Percentiles rank a stretch among this genome's conserved stretches.
phyloP scores from a whole-genome alignment of 2,329 filamentous ascomycete species.

The Endocalyx cinctus region DNA sequence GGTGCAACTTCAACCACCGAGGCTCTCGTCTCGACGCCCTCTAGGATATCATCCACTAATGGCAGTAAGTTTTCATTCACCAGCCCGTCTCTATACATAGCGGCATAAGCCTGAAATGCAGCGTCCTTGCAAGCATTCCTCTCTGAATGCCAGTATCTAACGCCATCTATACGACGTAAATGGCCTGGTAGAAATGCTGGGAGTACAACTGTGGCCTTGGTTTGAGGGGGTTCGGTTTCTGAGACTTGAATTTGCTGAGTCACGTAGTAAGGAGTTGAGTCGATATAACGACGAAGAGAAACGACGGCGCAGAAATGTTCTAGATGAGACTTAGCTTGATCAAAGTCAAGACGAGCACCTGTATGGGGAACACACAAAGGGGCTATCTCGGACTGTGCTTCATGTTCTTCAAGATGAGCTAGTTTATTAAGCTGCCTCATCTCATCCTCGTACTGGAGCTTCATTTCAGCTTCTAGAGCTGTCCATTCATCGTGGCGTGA shows the following conservation, averaged over 20 bases:
- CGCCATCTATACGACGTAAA: conserved; percentile 51
- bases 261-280: conserved; percentile 65
- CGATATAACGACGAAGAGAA: conserved; percentile 53
- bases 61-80: conserved; percentile 78
- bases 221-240: conserved; percentile 13
- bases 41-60: conserved; percentile 35
- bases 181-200: conserved; percentile 64
- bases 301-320: conserved; percentile 73
- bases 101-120: conserved; percentile 73
- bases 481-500: conserved; percentile 50
- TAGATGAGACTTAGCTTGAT: conserved; percentile 71
- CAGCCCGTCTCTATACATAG: conserved; percentile 64
- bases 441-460: conserved; percentile 62
- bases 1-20: conserved; percentile 31
- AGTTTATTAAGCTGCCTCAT: conserved; percentile 44
- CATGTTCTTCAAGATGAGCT: conserved; percentile 41
- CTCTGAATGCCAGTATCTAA: conserved; percentile 62
- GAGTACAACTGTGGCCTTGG: conserved; percentile 62
- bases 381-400: conserved; percentile 24
- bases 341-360: conserved; percentile 64
- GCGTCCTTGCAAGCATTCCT: conserved; percentile 73
- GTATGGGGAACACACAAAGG: conserved; percentile 36
- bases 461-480: conserved; percentile 68
- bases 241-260: conserved; percentile 33
- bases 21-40: conserved; percentile 33